Evolutionary conservation across 441 rosid species (phyloP), one percentile per base, ranked within the genome.

Genomic region (Hura crepitans): DNA sequence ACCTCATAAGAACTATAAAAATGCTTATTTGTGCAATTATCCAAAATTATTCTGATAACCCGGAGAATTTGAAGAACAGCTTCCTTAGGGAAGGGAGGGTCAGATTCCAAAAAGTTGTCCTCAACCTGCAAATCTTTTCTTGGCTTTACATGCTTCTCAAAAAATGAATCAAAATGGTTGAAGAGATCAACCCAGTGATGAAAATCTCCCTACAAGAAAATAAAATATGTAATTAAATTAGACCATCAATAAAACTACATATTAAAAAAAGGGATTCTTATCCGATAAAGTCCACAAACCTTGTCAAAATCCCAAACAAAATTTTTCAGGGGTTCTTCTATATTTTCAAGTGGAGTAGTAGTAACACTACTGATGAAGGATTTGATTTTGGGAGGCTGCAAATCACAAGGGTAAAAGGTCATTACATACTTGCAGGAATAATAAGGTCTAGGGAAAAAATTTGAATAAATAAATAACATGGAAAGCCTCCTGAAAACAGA

Each of bases 111-210:
- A 83, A 84, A 79, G 72, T 83, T 80, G 45, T 90, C 96, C 74
- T 89, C 97, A 59, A 90, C 71, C 78, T 84, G 96, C 77, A 95
- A 79, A 82, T 95, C 99, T 79, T 86, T 92, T 75, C 99, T 92
- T 49, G 81, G 78, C 83, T 92, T 92, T 65, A 92, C 77, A 69
- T 89, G 87, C 87, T 90, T 92, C 83, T 92, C 97, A 78, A 95
- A 95, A 84, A 81, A 90, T 66, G 95, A 81, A 85, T 90, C 99
- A 78, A 95, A 95, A 80, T 92, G 85, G 82, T 90, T 89, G 75
- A 95, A 92, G 70, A 92, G 98, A 76, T 92, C 98, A 78, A 89
- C 91, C 99, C 99, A 95, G 30, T 95, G 99, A 87, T 92, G 97
- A 75, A 95, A 95, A 81, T 95, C 97, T 54, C 99, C 99, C 99